Evolutionary conservation across 75 land plant genomes (phyloP).

Genomic region (Picea glauca): DNA sequence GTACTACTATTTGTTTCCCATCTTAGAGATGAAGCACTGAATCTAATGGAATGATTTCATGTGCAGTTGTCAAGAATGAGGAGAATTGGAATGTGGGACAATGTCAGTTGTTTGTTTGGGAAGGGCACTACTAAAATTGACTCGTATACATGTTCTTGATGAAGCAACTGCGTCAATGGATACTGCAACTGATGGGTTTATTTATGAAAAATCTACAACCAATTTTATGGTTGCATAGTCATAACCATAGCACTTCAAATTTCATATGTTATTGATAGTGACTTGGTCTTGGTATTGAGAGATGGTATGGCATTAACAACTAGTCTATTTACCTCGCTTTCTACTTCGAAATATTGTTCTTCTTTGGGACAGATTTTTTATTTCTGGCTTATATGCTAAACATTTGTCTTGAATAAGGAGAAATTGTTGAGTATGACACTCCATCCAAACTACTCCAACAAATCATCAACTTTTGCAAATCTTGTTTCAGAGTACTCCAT

Average conservation of each 20-base stretch:
- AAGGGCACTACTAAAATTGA: conserved; percentile 50
- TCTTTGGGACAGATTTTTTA: neutral
- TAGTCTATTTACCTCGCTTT: neutral
- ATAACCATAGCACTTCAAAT: conserved; percentile 61
- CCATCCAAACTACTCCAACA: conserved; percentile 39
- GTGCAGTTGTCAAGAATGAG: conserved; percentile 63
- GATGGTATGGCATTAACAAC: too few species aligned
- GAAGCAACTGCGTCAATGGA: conserved; percentile 78
- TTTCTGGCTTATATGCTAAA: neutral
- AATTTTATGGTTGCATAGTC: conserved; percentile 42
- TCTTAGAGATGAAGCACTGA: neutral
- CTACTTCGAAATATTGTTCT: neutral
- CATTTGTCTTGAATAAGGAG: conserved; percentile 26
- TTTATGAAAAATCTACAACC: conserved; percentile 42
- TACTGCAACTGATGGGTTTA: conserved; percentile 56
- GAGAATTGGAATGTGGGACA: conserved; percentile 80
- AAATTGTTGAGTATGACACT: conserved; percentile 44
- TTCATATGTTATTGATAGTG: conserved; percentile 36
- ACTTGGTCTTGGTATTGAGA: too few species aligned
- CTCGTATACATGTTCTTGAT: conserved; percentile 59
- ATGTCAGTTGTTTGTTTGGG: conserved; percentile 68
- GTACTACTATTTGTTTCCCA: neutral
- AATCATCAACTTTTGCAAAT: conserved; percentile 43
- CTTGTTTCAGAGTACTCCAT: conserved; percentile 23
- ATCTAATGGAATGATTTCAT: too few species aligned